A percentile compares a stretch with the other conserved stretches of the same genome.
Evolutionary conservation across 2,329 filamentous ascomycete genomes (phyloP).

Genomic region (Monosporascus sp.): DNA sequence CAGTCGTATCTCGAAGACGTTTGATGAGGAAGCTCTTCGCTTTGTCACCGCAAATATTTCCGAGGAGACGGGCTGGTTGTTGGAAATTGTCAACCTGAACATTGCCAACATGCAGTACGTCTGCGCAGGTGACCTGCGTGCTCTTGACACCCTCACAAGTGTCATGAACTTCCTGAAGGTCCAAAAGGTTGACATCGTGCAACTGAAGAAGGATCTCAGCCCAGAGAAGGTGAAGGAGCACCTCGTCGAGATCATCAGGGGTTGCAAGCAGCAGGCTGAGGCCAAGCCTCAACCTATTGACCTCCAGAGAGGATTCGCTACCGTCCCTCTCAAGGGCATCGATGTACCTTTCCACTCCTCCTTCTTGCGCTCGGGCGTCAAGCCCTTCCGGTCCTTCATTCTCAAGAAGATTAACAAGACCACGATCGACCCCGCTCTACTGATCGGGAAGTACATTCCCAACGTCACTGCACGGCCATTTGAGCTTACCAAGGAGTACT

Average conservation of each 20-base stretch:
- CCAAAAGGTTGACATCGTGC: conserved; percentile 95
- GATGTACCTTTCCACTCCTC: conserved; percentile 99
- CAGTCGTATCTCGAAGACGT: conserved; percentile 95
- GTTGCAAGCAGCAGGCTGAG: conserved; percentile 79
- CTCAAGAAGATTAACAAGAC: conserved; percentile 99
- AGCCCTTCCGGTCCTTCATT: conserved; percentile 96
- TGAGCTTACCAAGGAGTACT: conserved; percentile 95
- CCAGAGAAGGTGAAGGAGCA: conserved; percentile 89
- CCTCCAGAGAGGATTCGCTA: conserved; percentile 91
- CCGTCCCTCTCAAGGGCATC: conserved; percentile 93
- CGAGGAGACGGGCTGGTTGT: conserved; percentile 87
- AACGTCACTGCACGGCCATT: conserved; percentile 97
- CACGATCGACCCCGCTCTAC: conserved; percentile 92
- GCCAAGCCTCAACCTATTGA: conserved; percentile 84
- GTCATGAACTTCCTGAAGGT: conserved; percentile 94
- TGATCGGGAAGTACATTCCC: conserved; percentile 97
- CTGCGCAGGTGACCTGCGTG: conserved; percentile 64
- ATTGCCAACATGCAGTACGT: conserved; percentile 73
- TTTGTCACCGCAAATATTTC: conserved; percentile 95
- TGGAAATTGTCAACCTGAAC: conserved; percentile 98
- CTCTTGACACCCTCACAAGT: conserved; percentile 66
- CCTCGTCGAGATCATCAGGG: conserved; percentile 83
- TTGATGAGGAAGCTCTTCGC: conserved; percentile 94
- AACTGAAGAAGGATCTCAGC: conserved; percentile 78
- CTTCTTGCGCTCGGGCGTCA: conserved; percentile 95